Conservation (phyloP, 2,329 filamentous ascomycete species). For the Incumbomyces delicatus region DNA sequence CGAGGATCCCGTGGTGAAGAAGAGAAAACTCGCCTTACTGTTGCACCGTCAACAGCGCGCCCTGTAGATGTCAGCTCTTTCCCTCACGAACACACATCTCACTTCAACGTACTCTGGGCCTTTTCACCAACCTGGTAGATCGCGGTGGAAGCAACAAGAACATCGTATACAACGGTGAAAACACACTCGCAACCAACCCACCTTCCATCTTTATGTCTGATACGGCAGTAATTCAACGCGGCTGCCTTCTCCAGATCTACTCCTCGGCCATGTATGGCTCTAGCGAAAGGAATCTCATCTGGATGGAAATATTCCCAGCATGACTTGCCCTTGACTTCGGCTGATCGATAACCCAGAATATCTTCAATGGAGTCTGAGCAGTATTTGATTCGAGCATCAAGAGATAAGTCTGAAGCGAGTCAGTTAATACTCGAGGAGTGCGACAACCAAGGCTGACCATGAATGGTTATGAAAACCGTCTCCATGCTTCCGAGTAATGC, state of each 20-base stretch:
- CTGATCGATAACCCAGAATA: conserved; percentile 68
- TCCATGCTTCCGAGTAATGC: conserved; percentile 46
- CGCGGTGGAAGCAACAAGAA: conserved; percentile 74
- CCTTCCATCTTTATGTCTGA: conserved; percentile 56
- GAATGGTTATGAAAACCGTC: conserved; percentile 84
- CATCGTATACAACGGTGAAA: conserved; percentile 81
- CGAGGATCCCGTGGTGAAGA: conserved; percentile 73
- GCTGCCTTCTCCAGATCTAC: conserved; percentile 75
- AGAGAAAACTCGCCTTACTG: conserved; percentile 69
- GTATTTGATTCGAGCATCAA: conserved; percentile 70
- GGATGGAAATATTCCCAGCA: conserved; percentile 82
- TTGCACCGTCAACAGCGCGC: conserved; percentile 65
- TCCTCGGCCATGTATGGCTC: conserved; percentile 61
- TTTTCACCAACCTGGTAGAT: conserved; percentile 60
- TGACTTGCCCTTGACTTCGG: conserved; percentile 65
- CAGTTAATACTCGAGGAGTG: no score
- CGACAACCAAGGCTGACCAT: conserved; percentile 49
- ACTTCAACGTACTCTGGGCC: conserved; percentile 57
- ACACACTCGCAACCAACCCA: conserved; percentile 81
- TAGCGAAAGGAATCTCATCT: conserved; percentile 66
- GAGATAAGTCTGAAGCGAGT: conserved; percentile 52
- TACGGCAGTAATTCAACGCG: conserved; percentile 67
- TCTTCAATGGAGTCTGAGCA: conserved; percentile 75
- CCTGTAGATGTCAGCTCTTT: conserved; percentile 39
- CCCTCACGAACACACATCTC: neutral